These are phyloP conservation scores for Curvularia spicifera DNA, from an alignment of 2,329 filamentous ascomycete genomes.

Conservation along the genomic window DNA sequence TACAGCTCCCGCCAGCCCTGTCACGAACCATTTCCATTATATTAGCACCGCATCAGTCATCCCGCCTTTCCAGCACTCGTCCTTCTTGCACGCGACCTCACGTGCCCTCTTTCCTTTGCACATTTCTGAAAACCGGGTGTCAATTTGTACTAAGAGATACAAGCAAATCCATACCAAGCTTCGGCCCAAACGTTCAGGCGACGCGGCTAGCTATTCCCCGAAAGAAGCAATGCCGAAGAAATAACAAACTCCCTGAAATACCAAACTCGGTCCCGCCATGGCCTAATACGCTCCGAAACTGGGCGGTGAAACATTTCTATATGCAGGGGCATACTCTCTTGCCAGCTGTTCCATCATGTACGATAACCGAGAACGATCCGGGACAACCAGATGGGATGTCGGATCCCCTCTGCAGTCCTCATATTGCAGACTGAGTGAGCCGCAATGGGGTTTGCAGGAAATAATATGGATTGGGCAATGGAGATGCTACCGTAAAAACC, in stretches of 20 bases:
- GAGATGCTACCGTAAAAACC: conserved; percentile 5
- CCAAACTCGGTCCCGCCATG: not conserved
- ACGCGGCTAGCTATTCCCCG: conserved; percentile 3
- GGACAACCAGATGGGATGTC: conserved; percentile 27
- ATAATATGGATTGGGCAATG: conserved; percentile 25
- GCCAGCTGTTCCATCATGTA: conserved; percentile 8
- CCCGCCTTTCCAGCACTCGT: not conserved
- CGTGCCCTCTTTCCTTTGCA: not conserved
- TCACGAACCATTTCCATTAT: not conserved
- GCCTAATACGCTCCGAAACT: conserved; percentile 1
- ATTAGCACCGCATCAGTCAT: not conserved
- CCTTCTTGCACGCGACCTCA: not conserved
- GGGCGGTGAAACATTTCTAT: conserved; percentile 8
- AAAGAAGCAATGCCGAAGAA: conserved; percentile 1
- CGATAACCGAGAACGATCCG: conserved; percentile 23
- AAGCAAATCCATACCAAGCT: conserved; percentile 3
- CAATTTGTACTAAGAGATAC: conserved; percentile 2
- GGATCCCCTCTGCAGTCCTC: conserved; percentile 39
- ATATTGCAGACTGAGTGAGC: conserved; percentile 41
- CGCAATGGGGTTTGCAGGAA: conserved; percentile 37
- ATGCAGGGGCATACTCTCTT: not conserved
- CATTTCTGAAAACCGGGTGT: not conserved
- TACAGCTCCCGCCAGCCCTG: not conserved
- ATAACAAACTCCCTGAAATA: not conserved
- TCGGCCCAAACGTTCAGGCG: not conserved